These are phyloP conservation scores for Cystobasidiopsis lactophilus DNA, from an alignment of 768 basidiomycete species.

Conservation along the genomic window DNA sequence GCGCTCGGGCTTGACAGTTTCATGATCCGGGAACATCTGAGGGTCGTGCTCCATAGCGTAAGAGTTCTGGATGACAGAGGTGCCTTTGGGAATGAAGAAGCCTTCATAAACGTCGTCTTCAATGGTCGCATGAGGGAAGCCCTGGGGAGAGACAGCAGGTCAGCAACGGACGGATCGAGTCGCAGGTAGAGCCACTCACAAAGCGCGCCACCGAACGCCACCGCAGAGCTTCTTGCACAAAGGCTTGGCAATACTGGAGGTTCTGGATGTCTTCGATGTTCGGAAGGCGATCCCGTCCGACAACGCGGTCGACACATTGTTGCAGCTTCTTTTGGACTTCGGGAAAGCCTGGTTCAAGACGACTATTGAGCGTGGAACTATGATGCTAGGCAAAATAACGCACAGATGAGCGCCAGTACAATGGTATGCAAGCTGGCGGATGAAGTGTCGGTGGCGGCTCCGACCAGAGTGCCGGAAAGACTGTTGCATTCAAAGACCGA, in stretches of 20 bases:
- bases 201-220: neutral
- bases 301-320: neutral
- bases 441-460: neutral
- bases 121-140: neutral
- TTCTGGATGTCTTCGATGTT: neutral
- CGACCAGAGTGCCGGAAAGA: neutral
- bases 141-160: neutral
- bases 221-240: neutral
- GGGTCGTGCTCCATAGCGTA: neutral
- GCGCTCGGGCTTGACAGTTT: neutral
- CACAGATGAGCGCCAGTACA: neutral
- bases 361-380: neutral
- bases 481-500: neutral
- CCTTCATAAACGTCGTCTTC: conserved; percentile 2
- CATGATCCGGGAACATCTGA: neutral
- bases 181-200: neutral
- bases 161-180: neutral
- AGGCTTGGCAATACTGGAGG: neutral
- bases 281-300: neutral
- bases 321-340: neutral
- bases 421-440: neutral
- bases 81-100: neutral
- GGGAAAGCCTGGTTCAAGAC: neutral
- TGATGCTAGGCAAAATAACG: neutral
- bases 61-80: neutral